Conservation (phyloP, 2,329 filamentous ascomycete species). For the Aspergillus oerlinghausenensis region DNA sequence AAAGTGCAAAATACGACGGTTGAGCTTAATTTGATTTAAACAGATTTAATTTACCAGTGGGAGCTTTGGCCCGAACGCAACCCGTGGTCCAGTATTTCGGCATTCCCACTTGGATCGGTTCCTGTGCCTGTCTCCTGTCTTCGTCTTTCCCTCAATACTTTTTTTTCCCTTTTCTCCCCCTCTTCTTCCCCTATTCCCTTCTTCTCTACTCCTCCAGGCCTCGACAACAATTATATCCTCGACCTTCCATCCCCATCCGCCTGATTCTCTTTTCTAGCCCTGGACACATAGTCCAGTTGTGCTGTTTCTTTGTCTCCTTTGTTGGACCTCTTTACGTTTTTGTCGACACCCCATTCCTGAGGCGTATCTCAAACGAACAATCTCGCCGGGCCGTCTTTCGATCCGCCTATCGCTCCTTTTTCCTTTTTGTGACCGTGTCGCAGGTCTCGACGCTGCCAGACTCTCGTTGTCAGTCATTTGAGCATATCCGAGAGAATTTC, state of each 20-base stretch:
- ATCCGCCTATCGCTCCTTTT: neutral
- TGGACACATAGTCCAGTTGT: conserved; percentile 17
- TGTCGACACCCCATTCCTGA: neutral
- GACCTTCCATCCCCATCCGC: neutral
- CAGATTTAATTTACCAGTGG: neutral
- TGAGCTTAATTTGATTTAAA: neutral
- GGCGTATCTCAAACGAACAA: neutral
- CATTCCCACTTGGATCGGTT: conserved; percentile 3
- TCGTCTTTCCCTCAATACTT: conserved; percentile 7
- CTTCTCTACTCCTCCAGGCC: conserved; percentile 6
- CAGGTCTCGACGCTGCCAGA: conserved; percentile 32
- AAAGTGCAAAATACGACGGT: neutral
- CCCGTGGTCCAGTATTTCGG: conserved; percentile 4
- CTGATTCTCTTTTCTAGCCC: conserved; percentile 9
- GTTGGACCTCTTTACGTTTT: neutral
- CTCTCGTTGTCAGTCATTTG: conserved; percentile 30
- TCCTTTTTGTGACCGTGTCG: conserved; percentile 24
- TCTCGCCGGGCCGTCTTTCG: neutral
- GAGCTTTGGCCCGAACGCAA: conserved; percentile 3
- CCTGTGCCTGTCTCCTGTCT: conserved; percentile 1
- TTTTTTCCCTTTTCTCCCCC: neutral
- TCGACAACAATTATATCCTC: conserved; percentile 5
- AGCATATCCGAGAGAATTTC: conserved; percentile 12
- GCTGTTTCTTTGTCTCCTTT: conserved; percentile 6
- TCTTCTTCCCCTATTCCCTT: conserved; percentile 5